These are phyloP conservation scores for Aspergillus fischeri DNA, from an alignment of 2,329 filamentous ascomycete genomes.

Conservation along the genomic window DNA sequence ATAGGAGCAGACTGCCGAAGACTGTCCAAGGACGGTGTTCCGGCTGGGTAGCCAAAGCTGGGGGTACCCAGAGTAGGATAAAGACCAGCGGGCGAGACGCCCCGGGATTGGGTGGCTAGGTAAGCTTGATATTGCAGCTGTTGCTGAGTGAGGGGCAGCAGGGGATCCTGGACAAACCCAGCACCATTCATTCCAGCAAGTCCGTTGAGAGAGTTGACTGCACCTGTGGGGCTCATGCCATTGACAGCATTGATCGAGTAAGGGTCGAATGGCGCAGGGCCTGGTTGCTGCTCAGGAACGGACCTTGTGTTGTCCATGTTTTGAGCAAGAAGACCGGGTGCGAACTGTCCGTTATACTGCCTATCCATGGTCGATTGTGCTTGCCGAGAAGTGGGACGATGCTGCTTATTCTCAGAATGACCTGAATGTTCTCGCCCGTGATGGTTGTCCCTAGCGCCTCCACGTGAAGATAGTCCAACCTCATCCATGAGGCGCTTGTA, in stretches of 20 bases:
- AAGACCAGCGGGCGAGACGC: constrained; percentile 41
- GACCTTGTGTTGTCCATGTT: constrained; percentile 35
- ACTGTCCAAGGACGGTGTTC: constrained; percentile 37
- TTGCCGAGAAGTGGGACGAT: constrained; percentile 41
- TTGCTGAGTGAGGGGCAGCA: constrained; percentile 43
- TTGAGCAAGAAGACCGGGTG: constrained; percentile 32
- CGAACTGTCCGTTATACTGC: constrained; percentile 41
- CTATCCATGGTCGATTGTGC: constrained; percentile 37
- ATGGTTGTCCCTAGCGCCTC: constrained; percentile 37
- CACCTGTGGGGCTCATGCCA: constrained; percentile 18
- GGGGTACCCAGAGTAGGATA: constrained; percentile 44
- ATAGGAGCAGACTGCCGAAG: constrained; percentile 31
- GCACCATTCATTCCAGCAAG: constrained; percentile 26
- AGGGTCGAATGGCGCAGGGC: constrained; percentile 34
- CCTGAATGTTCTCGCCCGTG: constrained; percentile 34
- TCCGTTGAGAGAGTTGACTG: constrained; percentile 26
- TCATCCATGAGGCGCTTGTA: constrained; percentile 99
- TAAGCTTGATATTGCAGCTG: constrained; percentile 57
- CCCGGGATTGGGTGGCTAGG: constrained; percentile 45
- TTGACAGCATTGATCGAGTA: constrained; percentile 36
- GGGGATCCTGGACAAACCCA: constrained; percentile 37
- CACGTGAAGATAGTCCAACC: constrained; percentile 70
- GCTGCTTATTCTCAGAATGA: constrained; percentile 40
- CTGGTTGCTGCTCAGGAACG: constrained; percentile 33
- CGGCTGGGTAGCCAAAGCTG: constrained; percentile 41